Evolutionary conservation across 768 basidiomycete genomes (phyloP).

Genomic region (Epithele typhae): DNA sequence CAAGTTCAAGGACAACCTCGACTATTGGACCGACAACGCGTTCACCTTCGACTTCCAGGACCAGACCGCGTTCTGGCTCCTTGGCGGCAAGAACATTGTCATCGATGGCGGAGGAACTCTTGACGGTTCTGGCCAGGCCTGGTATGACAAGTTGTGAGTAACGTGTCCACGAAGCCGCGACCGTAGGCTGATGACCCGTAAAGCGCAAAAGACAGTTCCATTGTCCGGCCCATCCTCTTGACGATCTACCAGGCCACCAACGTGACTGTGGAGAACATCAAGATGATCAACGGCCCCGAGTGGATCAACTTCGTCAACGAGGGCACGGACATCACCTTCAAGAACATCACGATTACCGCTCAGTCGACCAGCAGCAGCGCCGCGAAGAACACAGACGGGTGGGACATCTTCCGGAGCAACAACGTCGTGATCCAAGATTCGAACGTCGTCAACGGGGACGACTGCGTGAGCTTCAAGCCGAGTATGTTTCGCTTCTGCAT

Average conservation of each 20-base stretch:
- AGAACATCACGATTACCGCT: constrained; percentile 43
- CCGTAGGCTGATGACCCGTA: neutral
- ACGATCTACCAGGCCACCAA: constrained; percentile 48
- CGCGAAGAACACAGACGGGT: constrained; percentile 55
- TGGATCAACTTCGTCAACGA: constrained; percentile 50
- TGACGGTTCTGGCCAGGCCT: constrained; percentile 60
- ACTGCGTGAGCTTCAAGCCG: constrained; percentile 58
- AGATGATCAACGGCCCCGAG: constrained; percentile 46
- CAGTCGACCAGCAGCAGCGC: constrained; percentile 39
- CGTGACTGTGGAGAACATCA: constrained; percentile 43
- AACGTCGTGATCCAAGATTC: constrained; percentile 45
- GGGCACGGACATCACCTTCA: constrained; percentile 40
- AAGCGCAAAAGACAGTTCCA: constrained; percentile 41
- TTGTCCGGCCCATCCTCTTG: constrained; percentile 51
- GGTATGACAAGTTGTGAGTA: constrained; percentile 51
- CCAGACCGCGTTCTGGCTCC: constrained; percentile 51
- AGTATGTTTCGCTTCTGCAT: constrained; percentile 25
- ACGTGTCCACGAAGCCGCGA: neutral
- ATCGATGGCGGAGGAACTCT: constrained; percentile 60
- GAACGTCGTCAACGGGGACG: constrained; percentile 50
- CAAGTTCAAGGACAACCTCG: constrained; percentile 44
- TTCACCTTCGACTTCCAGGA: constrained; percentile 52
- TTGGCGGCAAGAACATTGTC: constrained; percentile 45
- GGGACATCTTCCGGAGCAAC: constrained; percentile 59
- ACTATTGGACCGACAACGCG: constrained; percentile 53